Evolutionary conservation across 345 rosid species (phyloP).

Genomic region (Lagerstroemia speciosa): DNA sequence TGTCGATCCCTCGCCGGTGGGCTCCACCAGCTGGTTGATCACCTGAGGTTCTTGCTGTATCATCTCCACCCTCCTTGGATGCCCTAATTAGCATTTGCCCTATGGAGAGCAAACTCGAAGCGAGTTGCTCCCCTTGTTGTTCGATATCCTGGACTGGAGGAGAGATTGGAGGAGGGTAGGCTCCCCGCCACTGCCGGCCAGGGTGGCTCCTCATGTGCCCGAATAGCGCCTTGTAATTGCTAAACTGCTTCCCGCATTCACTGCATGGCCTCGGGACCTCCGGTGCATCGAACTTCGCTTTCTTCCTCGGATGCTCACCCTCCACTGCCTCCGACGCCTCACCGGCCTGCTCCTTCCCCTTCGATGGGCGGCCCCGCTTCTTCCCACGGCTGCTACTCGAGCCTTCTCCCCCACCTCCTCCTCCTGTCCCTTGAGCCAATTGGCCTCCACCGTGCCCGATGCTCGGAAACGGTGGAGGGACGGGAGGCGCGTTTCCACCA

Average conservation of each 20-base stretch:
- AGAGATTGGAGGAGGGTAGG: slow-evolving; percentile 24
- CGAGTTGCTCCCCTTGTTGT: slow-evolving; percentile 7
- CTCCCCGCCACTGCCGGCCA: slow-evolving; percentile 13
- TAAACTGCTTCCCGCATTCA: slow-evolving; percentile 14
- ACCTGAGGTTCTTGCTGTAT: not conserved
- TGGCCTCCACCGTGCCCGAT: not conserved
- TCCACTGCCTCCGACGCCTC: not conserved
- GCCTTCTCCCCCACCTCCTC: not conserved
- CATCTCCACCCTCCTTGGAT: not conserved
- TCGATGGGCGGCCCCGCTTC: slow-evolving; percentile 1
- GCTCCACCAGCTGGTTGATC: not conserved
- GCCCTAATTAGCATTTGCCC: not conserved
- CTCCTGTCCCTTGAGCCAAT: not conserved
- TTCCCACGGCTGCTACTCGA: not conserved
- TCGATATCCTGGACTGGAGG: not conserved
- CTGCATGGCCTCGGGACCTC: slow-evolving; percentile 16
- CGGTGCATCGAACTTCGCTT: slow-evolving; percentile 8
- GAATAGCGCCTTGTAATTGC: slow-evolving; percentile 25
- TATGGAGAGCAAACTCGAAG: not conserved
- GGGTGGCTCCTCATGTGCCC: slow-evolving; percentile 32
- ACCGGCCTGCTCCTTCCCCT: not conserved
- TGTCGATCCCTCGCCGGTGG: not conserved
- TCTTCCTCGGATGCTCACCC: slow-evolving; percentile 6
- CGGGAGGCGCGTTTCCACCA: not conserved
- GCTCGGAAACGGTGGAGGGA: not conserved